Conservation (phyloP, 139 green algal species). For the Volvox africanus region DNA sequence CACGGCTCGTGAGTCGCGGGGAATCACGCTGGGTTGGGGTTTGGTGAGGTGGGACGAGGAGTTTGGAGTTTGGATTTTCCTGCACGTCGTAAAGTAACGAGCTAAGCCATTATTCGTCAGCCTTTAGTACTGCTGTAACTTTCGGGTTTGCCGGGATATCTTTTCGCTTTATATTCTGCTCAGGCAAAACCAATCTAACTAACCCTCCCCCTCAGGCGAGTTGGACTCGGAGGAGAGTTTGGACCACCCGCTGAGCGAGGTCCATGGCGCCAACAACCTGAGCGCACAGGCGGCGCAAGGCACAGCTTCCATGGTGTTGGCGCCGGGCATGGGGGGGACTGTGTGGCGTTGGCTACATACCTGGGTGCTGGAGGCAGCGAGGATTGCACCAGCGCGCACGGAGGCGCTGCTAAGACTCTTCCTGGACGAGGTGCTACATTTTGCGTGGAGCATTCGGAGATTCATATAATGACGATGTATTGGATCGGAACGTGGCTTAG, state of each 20-base stretch:
- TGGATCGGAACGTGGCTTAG: too few species aligned
- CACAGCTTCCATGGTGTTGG: background rate
- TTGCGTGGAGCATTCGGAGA: too few species aligned
- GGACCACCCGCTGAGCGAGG: slow-evolving; percentile 48
- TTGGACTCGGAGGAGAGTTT: slow-evolving; percentile 62
- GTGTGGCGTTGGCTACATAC: slow-evolving; percentile 55
- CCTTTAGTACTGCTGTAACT: too few species aligned
- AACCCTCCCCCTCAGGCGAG: slow-evolving; percentile 31
- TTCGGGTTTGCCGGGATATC: too few species aligned
- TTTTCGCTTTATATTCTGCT: too few species aligned
- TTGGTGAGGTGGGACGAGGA: too few species aligned
- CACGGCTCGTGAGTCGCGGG: background rate
- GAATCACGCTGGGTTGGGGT: too few species aligned
- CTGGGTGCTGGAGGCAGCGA: slow-evolving; percentile 48
- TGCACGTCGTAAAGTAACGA: too few species aligned
- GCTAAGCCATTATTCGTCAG: too few species aligned
- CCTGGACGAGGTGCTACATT: slow-evolving; percentile 32
- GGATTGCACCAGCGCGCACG: slow-evolving; percentile 32
- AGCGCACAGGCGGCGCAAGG: background rate
- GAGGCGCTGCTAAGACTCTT: slow-evolving; percentile 62
- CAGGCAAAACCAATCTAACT: background rate
- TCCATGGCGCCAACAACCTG: slow-evolving; percentile 22
- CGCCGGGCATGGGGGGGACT: background rate
- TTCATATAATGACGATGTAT: too few species aligned
- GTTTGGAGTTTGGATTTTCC: too few species aligned